Base-by-base conservation (phyloP, 208 protist genomes). In the Crithidia bombi region DNA sequence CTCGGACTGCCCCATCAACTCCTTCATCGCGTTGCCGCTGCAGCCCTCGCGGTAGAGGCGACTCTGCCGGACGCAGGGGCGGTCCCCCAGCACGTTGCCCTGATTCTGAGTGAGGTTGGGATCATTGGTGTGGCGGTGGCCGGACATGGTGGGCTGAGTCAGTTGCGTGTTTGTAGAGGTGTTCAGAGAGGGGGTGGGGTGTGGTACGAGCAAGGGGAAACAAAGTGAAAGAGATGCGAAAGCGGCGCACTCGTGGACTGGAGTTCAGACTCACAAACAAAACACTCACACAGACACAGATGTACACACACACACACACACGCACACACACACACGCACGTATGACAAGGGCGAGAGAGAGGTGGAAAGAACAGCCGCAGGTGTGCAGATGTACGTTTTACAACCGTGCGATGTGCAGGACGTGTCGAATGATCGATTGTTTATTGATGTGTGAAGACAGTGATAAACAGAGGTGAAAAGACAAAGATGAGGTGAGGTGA, bases 21-120 rank as follows among this genome's bases (percentile, higher is more conserved):
- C 87, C 73, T 96, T 96, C 91, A 96, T 96, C 10, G 59, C 73
- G 61, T 96, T 96, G 23, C 91, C 91, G 56, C 87, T 85, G 49
- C 78, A 79, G 43, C 89, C 81, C 65, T 94, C 84, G 19, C 91
- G 81, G 79, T 93, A 93, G 15, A 93, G 75, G 19, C 81, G 75
- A 47, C 82, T 92, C 78, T 96, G 91, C 5, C 91, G 88, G n/a
- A 96, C 91, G 61, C 91, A 94, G 3, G 91, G 89, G n/a, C 91
- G 83, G 58, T 91, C 83, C 44, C 91, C 91, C 32, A 96, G 78
- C 28, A 90, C 57, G 86, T 96, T 96, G 63, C 87, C 89, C 73
- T 93, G 87, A 58, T 96, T 96, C 70, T 94, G 87, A 14, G 91
- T 92, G 38, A 90, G 73, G 55, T 63, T 73, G 3, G 85, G 82